Base-by-base conservation (phyloP, 768 basidiomycete genomes). In the Phylloporus sp. region DNA sequence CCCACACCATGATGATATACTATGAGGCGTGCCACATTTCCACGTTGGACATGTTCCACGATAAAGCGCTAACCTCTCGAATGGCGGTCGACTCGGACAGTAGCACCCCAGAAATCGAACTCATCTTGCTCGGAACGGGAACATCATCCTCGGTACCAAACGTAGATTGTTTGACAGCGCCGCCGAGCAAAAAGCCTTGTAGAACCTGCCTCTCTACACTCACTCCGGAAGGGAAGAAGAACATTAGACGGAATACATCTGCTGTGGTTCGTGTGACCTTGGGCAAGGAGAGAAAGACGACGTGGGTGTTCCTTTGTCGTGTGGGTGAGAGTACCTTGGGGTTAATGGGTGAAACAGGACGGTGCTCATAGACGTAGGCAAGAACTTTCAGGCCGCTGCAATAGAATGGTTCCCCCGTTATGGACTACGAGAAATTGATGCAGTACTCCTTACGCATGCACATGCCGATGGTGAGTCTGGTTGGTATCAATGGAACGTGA, bases 121-220 rank as follows among this genome's bases (percentile, higher is more conserved):
- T 91, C 58, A 82, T 93, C 51, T 88, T 92, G 65, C 80, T 91
- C 27, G 91, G 91, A 47, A 93, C 89, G 32, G 91, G 89, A 45
- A 86, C 85, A 26, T 91, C 90, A 9, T 81, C 81, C 26, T 81
- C 83, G 55, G 55, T 93, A 13, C 91, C 90, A 15, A 73, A 80
- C 43, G 64, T 85, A 45, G 77, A 77, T 56, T 97, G 93, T 68
- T 71, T 97, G 52, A 95, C 93, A 1, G 78, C 80, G 32, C 80
- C 82, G 10, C 76, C 81, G 13, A 72, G 71, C 10, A 72, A 62
- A 11, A 68, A 69, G 28, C 73, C 74, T 29, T 90, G 88, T 63
- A 71, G 68, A 53, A 84, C 87, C 0, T 89, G 89, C 59, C 69
- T 84, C 42, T 84, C 86, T 31, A 83, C 88, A 26, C 71, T 84